Conservation (phyloP, 768 basidiomycete species). For the Daedalea quercina region DNA sequence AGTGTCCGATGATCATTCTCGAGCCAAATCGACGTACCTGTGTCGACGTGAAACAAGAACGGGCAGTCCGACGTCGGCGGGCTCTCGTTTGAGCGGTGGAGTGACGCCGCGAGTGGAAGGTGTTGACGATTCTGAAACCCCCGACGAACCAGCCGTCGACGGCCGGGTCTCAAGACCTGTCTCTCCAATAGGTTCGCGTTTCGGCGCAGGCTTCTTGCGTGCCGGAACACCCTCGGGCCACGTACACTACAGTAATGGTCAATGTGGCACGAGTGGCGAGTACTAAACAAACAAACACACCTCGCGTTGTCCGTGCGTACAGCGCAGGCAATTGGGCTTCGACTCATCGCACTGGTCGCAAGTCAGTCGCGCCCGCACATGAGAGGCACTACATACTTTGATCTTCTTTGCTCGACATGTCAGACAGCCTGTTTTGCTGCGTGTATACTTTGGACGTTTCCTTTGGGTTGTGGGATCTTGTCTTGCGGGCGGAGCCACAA, state of each 20-base stretch:
- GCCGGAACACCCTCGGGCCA: conserved; percentile 79
- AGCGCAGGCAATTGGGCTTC: conserved; percentile 83
- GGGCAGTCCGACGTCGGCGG: conserved; percentile 31
- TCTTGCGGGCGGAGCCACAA: conserved; percentile 41
- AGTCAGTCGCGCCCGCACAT: not conserved
- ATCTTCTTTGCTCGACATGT: conserved; percentile 94
- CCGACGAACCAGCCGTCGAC: conserved; percentile 72
- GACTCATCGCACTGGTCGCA: conserved; percentile 76
- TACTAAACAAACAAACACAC: conserved; percentile 33
- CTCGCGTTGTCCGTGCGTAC: conserved; percentile 79
- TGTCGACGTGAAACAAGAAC: conserved; percentile 34
- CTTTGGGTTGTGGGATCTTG: conserved; percentile 49
- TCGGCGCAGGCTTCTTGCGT: conserved; percentile 55
- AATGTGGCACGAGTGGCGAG: no score
- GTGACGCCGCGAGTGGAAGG: conserved; percentile 64
- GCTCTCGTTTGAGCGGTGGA: conserved; percentile 46
- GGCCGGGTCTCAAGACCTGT: conserved; percentile 48
- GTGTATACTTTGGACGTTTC: conserved; percentile 88
- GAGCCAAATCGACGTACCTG: conserved; percentile 22
- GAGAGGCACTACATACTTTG: conserved; percentile 51
- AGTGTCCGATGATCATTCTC: not conserved
- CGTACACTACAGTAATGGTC: conserved; percentile 42
- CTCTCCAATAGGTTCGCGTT: conserved; percentile 38
- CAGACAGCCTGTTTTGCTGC: conserved; percentile 91
- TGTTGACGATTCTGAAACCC: conserved; percentile 63